These are phyloP conservation scores for Kurtzmaniella cleridarum DNA, from an alignment of 805 yeast species.

Conservation along the genomic window DNA sequence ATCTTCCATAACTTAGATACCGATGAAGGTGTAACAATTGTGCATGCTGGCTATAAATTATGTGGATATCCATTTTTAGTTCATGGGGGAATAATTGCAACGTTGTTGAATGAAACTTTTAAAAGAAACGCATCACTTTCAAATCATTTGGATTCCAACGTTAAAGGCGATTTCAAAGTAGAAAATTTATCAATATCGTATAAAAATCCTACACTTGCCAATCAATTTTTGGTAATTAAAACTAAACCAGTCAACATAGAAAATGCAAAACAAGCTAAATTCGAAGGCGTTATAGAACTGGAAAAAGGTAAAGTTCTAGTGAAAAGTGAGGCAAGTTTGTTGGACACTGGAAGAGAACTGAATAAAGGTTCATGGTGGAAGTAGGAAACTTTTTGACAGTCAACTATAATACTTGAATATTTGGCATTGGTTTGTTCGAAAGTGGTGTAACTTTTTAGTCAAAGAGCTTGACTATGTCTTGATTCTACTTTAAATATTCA, in stretches of 20 bases:
- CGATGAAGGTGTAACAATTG: conserved; percentile 57
- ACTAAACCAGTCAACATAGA: conserved; percentile 31
- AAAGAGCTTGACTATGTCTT: too few species aligned
- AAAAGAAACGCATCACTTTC: conserved; percentile 48
- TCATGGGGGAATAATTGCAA: conserved; percentile 86
- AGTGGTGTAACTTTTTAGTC: too few species aligned
- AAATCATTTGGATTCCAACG: conserved; percentile 22
- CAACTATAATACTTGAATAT: too few species aligned
- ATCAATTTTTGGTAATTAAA: conserved; percentile 66
- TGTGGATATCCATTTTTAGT: conserved; percentile 85
- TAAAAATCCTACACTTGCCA: conserved; percentile 69
- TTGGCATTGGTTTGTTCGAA: too few species aligned
- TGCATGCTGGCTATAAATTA: conserved; percentile 71
- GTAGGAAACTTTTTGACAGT: too few species aligned
- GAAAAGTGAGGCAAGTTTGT: conserved; percentile 46
- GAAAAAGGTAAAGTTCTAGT: conserved; percentile 53
- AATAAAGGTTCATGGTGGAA: neutral
- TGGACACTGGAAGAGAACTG: conserved; percentile 27
- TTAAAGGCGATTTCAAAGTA: conserved; percentile 45
- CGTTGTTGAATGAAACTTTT: conserved; percentile 72
- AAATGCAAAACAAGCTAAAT: conserved; percentile 20
- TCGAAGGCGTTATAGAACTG: conserved; percentile 50
- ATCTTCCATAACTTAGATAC: conserved; percentile 54
- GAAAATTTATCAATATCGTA: conserved; percentile 48
- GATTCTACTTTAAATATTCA: too few species aligned